Percentiles rank a stretch among this genome's conserved stretches.
Evolutionary conservation across 345 rosid species (phyloP).

Genomic region (Gossypium ekmanianum): DNA sequence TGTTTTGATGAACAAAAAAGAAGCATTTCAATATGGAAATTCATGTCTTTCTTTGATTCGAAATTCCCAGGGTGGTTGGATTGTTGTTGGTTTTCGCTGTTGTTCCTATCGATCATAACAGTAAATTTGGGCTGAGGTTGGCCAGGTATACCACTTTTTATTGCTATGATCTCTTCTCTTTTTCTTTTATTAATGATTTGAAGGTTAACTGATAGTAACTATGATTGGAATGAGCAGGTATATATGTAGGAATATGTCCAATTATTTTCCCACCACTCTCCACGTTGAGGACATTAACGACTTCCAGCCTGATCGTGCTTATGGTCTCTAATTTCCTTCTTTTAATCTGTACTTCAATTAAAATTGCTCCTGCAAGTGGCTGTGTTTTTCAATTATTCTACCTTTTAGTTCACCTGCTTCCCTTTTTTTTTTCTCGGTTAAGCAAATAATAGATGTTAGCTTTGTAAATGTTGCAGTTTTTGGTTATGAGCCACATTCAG

Average conservation of each 20-base stretch:
- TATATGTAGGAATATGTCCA: conserved; percentile 62
- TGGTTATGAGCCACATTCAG: conserved; percentile 94
- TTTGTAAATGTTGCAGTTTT: conserved; percentile 47
- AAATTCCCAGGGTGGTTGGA: conserved; percentile 46
- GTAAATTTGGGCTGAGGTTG: conserved; percentile 55
- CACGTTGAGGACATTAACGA: conserved; percentile 65
- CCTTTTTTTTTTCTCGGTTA: too few species aligned
- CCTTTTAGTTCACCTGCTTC: too few species aligned
- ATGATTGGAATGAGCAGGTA: conserved; percentile 37
- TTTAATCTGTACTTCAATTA: background rate
- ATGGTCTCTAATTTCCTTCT: conserved; percentile 37
- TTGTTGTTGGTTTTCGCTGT: conserved; percentile 35
- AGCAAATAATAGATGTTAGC: background rate
- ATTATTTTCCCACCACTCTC: conserved; percentile 70
- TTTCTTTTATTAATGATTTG: background rate
- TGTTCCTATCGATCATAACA: conserved; percentile 57
- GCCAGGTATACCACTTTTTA: conserved; percentile 42
- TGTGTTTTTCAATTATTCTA: too few species aligned
- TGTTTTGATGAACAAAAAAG: too few species aligned
- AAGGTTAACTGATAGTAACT: background rate
- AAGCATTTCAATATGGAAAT: background rate
- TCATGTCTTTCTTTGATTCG: background rate
- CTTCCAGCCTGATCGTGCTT: conserved; percentile 63
- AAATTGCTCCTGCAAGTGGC: too few species aligned
- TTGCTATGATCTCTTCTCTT: background rate